phyloP scores from a whole-genome alignment of 192 early-diverging fungal species.

The Cetraspora pellucida region DNA sequence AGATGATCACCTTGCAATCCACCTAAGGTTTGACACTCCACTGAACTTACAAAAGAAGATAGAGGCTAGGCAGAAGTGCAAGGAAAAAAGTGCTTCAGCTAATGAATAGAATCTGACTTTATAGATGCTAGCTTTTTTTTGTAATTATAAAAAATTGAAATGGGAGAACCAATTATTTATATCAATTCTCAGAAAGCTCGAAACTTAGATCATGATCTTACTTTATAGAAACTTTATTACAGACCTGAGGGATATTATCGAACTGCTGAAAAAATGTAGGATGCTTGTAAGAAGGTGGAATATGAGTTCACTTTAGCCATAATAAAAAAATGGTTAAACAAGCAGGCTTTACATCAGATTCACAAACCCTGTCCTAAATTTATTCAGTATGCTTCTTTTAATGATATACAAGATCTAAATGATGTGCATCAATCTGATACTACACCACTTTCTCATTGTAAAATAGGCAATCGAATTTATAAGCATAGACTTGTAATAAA shows the following conservation, averaged over 20 bases:
- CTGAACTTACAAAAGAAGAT: no score
- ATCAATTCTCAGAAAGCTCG: not conserved
- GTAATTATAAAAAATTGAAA: no score
- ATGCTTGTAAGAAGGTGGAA: not conserved
- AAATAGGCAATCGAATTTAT: conserved; percentile 7
- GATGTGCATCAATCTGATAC: not conserved
- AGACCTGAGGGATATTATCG: not conserved
- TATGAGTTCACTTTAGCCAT: not conserved
- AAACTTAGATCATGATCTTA: not conserved
- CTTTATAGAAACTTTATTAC: not conserved
- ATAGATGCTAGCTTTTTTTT: no score
- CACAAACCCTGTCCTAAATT: conserved; percentile 7
- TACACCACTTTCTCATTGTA: not conserved
- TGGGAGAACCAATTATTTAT: no score
- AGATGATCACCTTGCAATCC: no score
- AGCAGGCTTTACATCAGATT: not conserved
- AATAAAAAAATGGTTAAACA: not conserved
- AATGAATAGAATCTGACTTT: no score
- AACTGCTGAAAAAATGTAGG: not conserved
- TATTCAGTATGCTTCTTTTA: conserved; percentile 16
- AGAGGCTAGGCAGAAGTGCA: no score
- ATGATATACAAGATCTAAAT: conserved; percentile 3
- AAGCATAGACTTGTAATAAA: conserved; percentile 14
- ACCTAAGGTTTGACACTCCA: no score
- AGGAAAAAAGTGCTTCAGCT: no score